Evolutionary conservation across 495 filamentous ascomycete species (phyloP), one percentile per base, ranked within the genome.

Genomic region (Podospora conica): DNA sequence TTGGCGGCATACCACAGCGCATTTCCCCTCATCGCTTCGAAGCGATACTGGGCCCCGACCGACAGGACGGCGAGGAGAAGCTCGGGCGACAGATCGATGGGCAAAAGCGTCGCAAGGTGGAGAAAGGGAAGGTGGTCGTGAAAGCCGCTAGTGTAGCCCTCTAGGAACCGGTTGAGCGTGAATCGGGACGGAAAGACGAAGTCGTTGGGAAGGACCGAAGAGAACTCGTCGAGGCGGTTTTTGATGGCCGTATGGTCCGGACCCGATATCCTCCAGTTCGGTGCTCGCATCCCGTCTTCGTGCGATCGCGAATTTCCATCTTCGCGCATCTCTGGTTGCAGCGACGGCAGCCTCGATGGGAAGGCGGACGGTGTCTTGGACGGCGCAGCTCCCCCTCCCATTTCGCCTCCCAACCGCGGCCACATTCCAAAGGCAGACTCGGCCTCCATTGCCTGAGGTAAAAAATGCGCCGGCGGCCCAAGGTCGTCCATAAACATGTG

Each of bases 111-210:
- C 0, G 88, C 86, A 9, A 88, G 78, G 70, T 91, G 89, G 58
- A 91, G 75, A 54, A 90, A 85, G 1, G 88, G 89, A 22, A 90
- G 84, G 69, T 90, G 85, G 22, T 88, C 84, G 69, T 91, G 86
- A 58, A 87, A 90, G 1, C 88, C 87, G 57, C 79, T 87, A 10
- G 90, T 76, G 69, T 89, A 90, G 5, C 87, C 87, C 15, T 87
- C 87, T 55, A 90, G 70, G 61, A 87, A 90, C 58, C 88, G 76
- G 12, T 86, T 87, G 24, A 90, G 69, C 3, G 88, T 85, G 73
- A 89, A 83, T 4, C 87, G 82, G 6, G 86, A 89, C 59, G 85
- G 77, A 21, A 90, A 85, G 5, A 85, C 81, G 70, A 91, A 91
- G 58, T 84, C 83, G 66, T 80, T 84, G 0, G 88, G 88, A n/a